A percentile compares a stretch with the other conserved stretches of the same genome.
Conservation (phyloP, 2,329 filamentous ascomycete genomes). For the Diplodia mutila region DNA sequence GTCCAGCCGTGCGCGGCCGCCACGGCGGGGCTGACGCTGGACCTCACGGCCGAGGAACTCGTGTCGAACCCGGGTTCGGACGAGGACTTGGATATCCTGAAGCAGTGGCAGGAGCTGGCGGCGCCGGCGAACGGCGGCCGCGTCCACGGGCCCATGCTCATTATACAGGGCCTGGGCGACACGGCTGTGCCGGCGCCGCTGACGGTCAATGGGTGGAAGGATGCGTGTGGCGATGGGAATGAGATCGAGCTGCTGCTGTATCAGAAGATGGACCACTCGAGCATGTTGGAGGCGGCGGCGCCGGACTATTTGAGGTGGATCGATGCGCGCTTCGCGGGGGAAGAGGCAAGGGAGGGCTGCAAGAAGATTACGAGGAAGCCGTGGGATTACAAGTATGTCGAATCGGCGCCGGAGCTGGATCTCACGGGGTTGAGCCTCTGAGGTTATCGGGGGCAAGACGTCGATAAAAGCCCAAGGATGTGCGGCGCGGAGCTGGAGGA, state of each 20-base stretch:
- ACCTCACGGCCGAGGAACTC: neutral
- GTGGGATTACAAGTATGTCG: neutral
- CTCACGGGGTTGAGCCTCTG: neutral
- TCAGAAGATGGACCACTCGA: neutral
- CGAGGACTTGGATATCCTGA: neutral
- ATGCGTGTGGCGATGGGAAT: neutral
- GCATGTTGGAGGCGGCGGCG: neutral
- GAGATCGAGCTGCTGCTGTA: neutral
- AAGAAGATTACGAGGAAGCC: neutral
- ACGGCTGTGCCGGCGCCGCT: neutral
- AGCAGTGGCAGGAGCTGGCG: neutral
- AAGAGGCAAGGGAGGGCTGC: neutral
- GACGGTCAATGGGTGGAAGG: neutral
- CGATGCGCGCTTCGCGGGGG: neutral
- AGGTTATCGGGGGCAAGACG: too few relatives aligned
- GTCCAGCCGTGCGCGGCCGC: neutral
- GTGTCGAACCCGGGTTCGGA: neutral
- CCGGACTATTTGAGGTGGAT: neutral
- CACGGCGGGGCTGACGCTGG: neutral
- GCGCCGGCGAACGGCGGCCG: neutral
- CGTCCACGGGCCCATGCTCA: neutral
- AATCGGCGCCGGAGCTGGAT: neutral
- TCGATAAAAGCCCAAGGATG: too few relatives aligned
- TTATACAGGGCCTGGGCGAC: neutral
- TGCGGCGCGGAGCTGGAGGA: too few relatives aligned